A percentile compares a stretch with the other conserved stretches of the same genome.
Evolutionary conservation across 2,329 filamentous ascomycete species (phyloP).

Genomic region (Paraconiothyrium sp.): DNA sequence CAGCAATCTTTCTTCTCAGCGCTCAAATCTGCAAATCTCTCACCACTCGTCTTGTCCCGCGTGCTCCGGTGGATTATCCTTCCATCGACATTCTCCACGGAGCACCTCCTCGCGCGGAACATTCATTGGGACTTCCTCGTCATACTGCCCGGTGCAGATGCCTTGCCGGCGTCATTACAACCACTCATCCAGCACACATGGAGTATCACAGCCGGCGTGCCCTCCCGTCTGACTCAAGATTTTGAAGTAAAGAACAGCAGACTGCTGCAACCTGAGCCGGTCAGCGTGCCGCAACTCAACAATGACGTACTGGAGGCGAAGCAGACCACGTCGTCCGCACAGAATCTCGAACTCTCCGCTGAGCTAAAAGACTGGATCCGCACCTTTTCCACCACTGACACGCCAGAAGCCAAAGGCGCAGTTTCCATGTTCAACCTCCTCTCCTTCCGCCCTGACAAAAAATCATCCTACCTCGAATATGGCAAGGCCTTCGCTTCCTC

Average conservation of each 20-base stretch:
- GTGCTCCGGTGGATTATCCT: slow-evolving; percentile 62
- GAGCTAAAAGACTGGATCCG: slow-evolving; percentile 63
- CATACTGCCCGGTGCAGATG: slow-evolving; percentile 47
- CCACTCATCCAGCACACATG: slow-evolving; percentile 43
- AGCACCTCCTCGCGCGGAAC: slow-evolving; percentile 52
- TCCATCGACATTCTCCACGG: slow-evolving; percentile 54
- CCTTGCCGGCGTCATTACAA: slow-evolving; percentile 39
- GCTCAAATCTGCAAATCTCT: slow-evolving; percentile 45
- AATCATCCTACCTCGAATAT: slow-evolving; percentile 66
- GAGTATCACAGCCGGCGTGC: slow-evolving; percentile 55
- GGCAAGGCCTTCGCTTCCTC: slow-evolving; percentile 61
- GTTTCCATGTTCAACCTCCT: slow-evolving; percentile 73
- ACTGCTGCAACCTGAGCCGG: slow-evolving; percentile 50
- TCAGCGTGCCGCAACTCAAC: slow-evolving; percentile 50
- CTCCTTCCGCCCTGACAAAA: slow-evolving; percentile 63
- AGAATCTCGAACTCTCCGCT: slow-evolving; percentile 65
- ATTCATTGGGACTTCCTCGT: slow-evolving; percentile 60
- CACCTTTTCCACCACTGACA: slow-evolving; percentile 29
- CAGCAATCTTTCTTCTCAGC: slow-evolving; percentile 53
- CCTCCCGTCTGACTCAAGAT: slow-evolving; percentile 51
- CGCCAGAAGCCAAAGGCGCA: slow-evolving; percentile 50
- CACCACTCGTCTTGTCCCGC: slow-evolving; percentile 55
- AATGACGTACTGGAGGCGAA: slow-evolving; percentile 44
- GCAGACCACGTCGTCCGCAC: slow-evolving; percentile 47
- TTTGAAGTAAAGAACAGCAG: slow-evolving; percentile 50